A percentile compares a stretch with the other conserved stretches of the same genome.
Evolutionary conservation across 495 filamentous ascomycete genomes (phyloP).

Genomic region (Chaetomidium leptoderma): DNA sequence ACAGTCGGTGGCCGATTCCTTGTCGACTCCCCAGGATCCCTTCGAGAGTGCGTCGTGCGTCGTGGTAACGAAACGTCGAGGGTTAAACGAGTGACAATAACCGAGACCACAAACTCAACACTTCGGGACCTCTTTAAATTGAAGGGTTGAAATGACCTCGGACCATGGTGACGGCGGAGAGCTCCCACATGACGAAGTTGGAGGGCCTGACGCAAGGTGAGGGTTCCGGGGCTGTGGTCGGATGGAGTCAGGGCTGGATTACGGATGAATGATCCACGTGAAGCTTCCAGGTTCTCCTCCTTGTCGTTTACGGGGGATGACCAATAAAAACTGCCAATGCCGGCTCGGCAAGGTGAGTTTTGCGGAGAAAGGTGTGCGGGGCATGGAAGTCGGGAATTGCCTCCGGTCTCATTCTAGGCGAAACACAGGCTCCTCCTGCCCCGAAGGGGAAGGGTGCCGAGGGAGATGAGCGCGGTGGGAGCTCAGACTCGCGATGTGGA

Average conservation of each 20-base stretch:
- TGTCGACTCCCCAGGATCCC: not conserved
- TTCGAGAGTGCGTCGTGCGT: not conserved
- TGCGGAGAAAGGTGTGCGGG: constrained; percentile 6
- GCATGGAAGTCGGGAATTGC: not conserved
- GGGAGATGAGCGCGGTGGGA: too few species aligned
- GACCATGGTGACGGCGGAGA: not conserved
- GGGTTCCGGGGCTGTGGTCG: constrained; percentile 4
- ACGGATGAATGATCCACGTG: constrained; percentile 8
- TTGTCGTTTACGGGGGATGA: not conserved
- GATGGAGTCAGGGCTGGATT: constrained; percentile 4
- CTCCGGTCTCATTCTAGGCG: constrained; percentile 1
- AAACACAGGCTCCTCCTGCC: too few species aligned
- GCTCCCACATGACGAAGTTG: not conserved
- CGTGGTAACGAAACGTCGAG: not conserved
- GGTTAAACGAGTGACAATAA: constrained; percentile 3
- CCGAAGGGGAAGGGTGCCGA: too few species aligned
- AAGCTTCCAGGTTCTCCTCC: constrained; percentile 1
- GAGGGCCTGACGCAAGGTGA: not conserved
- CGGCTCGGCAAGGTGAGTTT: not conserved
- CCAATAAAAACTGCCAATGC: not conserved
- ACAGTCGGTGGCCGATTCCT: not conserved
- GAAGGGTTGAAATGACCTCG: not conserved
- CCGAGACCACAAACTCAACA: not conserved
- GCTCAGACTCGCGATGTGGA: too few species aligned
- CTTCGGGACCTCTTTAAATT: not conserved